Evolutionary conservation across 495 filamentous ascomycete genomes (phyloP).

Genomic region (Talaromyces nanjingensis): DNA sequence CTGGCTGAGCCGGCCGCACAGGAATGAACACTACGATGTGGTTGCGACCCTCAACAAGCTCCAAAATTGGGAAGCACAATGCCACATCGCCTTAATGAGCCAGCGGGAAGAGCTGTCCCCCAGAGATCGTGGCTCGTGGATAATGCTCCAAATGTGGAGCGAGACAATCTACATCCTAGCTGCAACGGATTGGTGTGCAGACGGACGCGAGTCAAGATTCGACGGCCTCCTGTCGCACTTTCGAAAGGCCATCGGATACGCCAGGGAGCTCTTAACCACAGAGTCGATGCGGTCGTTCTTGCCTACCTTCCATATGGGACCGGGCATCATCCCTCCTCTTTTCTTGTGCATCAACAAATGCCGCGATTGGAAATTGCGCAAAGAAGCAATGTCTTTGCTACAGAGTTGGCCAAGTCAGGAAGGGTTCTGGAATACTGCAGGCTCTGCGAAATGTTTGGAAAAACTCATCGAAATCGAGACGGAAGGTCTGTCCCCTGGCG

Average conservation of each 20-base stretch:
- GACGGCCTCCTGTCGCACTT: conserved; percentile 11
- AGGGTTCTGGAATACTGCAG: conserved; percentile 10
- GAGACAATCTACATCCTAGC: conserved; percentile 12
- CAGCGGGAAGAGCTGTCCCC: not conserved
- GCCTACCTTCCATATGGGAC: conserved; percentile 14
- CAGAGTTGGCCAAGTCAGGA: conserved; percentile 10
- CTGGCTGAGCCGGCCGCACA: not conserved
- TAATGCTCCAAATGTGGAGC: conserved; percentile 12
- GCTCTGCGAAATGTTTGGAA: conserved; percentile 7
- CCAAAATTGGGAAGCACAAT: conserved; percentile 2
- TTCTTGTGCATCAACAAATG: conserved; percentile 13
- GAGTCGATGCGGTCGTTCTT: not conserved
- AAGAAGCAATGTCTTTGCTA: conserved; percentile 10
- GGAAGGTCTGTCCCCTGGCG: conserved; percentile 6
- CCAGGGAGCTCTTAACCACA: conserved; percentile 4
- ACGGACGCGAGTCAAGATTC: conserved; percentile 6
- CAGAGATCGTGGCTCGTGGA: conserved; percentile 3
- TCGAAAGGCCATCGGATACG: conserved; percentile 5
- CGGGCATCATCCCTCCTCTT: conserved; percentile 14
- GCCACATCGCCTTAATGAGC: not conserved
- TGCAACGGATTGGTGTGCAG: conserved; percentile 1
- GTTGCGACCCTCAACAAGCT: conserved; percentile 8
- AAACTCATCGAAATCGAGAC: conserved; percentile 13
- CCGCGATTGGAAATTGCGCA: conserved; percentile 15
- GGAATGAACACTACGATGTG: not conserved